Base-by-base conservation (phyloP, 352 stramenopile species). In the Pythium phragmiticola region DNA sequence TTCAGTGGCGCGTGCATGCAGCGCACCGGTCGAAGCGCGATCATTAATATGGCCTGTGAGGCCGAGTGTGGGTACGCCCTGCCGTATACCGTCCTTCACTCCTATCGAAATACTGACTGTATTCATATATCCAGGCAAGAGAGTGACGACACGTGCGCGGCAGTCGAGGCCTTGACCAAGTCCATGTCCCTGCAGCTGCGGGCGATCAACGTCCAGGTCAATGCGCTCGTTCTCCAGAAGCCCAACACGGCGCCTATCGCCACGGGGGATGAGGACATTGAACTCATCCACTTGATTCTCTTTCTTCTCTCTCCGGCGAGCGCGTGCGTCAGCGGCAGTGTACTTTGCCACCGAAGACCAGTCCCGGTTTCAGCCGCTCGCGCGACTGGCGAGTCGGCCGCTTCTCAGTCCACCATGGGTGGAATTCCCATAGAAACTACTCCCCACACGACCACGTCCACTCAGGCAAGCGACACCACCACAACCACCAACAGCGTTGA, bases 301-400 rank as follows among this genome's bases (percentile, higher is more conserved):
- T 86, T 89, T 26, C 59, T 91, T 2, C 51, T 89, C n/a, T 84
- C 80, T 7, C 77, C 80, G 9, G 56, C 69, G 33, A 88, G 79
- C 46, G 54, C 55, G 2, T 68, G 72, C 13, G 53, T 92, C 8
- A 84, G 77, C 34, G 83, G 83, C 11, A 92, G 80, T 41, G 68
- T 89, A 11, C 30, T 92, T 21, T 45, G 41, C 26, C 57, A 62
- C 16, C 45, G 36, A 46, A 56, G 45, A 63, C 13, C 8, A 21
- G 5, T 19, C 13, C 5, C 14, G 13, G 39, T 46, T 9, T 14
- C 39, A 21, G 39, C 17, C 39, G 5, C 30, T n/a, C 34, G 16
- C 16, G 26, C 23, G 26, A 26, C 30, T 43, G 49, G 3, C 16
- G 16, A 41, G 21, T 4, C 49, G 16, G 43, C 30, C 9, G 28